A percentile compares a stretch with the other conserved stretches of the same genome.
These are phyloP conservation scores for Trametes meyenii DNA, from an alignment of 768 basidiomycete species.

Conservation along the genomic window DNA sequence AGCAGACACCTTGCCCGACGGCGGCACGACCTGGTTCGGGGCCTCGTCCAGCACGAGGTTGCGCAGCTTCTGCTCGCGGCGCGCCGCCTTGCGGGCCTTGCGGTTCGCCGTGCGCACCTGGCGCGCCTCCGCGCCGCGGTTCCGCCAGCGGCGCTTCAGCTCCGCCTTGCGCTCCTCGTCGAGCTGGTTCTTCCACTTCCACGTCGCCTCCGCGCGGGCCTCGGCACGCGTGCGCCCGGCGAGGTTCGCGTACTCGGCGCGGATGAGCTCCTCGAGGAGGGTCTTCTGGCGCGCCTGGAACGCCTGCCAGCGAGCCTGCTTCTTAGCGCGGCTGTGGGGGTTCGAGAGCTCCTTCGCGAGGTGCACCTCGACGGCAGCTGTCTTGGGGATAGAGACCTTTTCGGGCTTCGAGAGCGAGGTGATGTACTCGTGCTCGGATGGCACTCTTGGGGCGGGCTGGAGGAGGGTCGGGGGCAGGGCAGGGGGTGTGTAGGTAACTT, in stretches of 20 bases:
- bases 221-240: constrained; percentile 63
- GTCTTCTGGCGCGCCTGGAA: constrained; percentile 49
- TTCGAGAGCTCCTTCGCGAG: constrained; percentile 74
- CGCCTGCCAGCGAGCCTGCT: constrained; percentile 73
- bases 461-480: constrained; percentile 39
- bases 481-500: constrained; percentile 74
- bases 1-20: constrained; percentile 10
- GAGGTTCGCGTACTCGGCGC: constrained; percentile 50
- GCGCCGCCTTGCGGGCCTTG: background rate
- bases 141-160: constrained; percentile 59
- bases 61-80: constrained; percentile 31
- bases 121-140: constrained; percentile 36
- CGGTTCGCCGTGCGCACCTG: constrained; percentile 28
- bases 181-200: constrained; percentile 68
- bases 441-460: constrained; percentile 35
- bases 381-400: constrained; percentile 48
- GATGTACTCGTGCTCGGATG: constrained; percentile 54
- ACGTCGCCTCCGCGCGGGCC: constrained; percentile 73
- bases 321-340: constrained; percentile 82
- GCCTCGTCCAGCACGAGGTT: constrained; percentile 34
- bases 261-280: constrained; percentile 55
- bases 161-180: constrained; percentile 60
- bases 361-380: constrained; percentile 65
- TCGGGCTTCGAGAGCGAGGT: constrained; percentile 49
- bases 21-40: constrained; percentile 37